Conservation (phyloP, 805 yeast species). For the Barnettozyma botsteinii region DNA sequence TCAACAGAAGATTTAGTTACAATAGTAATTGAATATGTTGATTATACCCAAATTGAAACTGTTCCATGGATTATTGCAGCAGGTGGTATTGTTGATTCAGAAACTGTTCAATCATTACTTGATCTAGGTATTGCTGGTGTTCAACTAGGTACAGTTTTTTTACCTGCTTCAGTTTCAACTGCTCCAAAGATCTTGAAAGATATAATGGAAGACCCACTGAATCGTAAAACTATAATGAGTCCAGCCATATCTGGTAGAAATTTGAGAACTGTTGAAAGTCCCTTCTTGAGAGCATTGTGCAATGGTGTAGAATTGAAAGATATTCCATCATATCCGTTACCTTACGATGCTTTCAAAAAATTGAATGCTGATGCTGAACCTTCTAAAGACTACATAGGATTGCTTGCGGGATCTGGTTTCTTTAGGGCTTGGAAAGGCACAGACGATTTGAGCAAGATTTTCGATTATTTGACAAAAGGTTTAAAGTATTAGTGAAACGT, state of each 20-base stretch:
- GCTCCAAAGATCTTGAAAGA: constrained; percentile 15
- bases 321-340: constrained; percentile 24
- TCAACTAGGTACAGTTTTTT: constrained; percentile 50
- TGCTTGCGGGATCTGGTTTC: constrained; percentile 17
- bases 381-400: constrained; percentile 8
- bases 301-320: background rate
- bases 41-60: background rate
- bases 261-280: constrained; percentile 20
- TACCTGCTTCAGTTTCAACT: constrained; percentile 22
- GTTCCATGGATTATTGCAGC: constrained; percentile 38
- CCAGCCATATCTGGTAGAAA: constrained; percentile 23
- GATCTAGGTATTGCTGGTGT: constrained; percentile 44
- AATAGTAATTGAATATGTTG: constrained; percentile 19
- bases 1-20: constrained; percentile 29
- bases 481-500: constrained; percentile 3
- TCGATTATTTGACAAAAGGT: constrained; percentile 6
- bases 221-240: constrained; percentile 25
- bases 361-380: constrained; percentile 9
- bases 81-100: constrained; percentile 44
- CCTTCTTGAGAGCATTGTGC: constrained; percentile 19
- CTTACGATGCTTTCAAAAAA: constrained; percentile 22
- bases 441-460: constrained; percentile 12
- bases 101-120: constrained; percentile 28
- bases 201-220: constrained; percentile 13
- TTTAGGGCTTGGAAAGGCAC: constrained; percentile 17